phyloP scores from a whole-genome alignment of 2,329 filamentous ascomycete genomes.

The Ceratocystis papillata region DNA sequence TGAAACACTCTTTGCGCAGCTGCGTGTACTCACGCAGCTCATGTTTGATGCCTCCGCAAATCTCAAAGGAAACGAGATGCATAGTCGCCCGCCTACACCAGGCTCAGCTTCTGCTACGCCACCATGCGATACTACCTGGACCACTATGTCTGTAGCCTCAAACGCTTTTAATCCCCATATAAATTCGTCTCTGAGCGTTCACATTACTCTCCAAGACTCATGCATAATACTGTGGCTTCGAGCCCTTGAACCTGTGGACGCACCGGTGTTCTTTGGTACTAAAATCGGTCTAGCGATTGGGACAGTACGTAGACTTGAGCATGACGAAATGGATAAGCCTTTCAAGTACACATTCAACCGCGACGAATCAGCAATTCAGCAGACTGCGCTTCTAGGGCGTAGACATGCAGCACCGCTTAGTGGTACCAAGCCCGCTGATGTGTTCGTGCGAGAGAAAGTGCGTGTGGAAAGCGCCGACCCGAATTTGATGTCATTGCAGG shows the following conservation, averaged over 20 bases:
- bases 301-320: slow-evolving; percentile 51
- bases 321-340: slow-evolving; percentile 68
- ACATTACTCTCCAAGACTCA: slow-evolving; percentile 59
- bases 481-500: slow-evolving; percentile 67
- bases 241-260: slow-evolving; percentile 56
- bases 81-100: slow-evolving; percentile 29
- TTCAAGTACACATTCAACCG: slow-evolving; percentile 49
- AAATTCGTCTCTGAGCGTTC: slow-evolving; percentile 60
- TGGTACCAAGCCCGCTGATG: slow-evolving; percentile 40
- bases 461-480: slow-evolving; percentile 83
- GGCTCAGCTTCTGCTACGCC: slow-evolving; percentile 29
- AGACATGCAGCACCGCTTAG: slow-evolving; percentile 24
- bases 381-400: not conserved
- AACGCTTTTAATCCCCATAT: slow-evolving; percentile 37
- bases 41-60: slow-evolving; percentile 42
- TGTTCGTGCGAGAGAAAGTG: slow-evolving; percentile 81
- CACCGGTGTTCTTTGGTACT: slow-evolving; percentile 49
- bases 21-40: slow-evolving; percentile 46
- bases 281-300: slow-evolving; percentile 62
- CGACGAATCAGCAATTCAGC: slow-evolving; percentile 15
- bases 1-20: slow-evolving; percentile 46
- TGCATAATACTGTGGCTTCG: slow-evolving; percentile 59
- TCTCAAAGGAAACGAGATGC: slow-evolving; percentile 41
- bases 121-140: slow-evolving; percentile 36
- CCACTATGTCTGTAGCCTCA: slow-evolving; percentile 36